A percentile compares a stretch with the other conserved stretches of the same genome.
Evolutionary conservation across 352 stramenopile genomes (phyloP).

Genomic region (Pilasporangium apinafurcum): DNA sequence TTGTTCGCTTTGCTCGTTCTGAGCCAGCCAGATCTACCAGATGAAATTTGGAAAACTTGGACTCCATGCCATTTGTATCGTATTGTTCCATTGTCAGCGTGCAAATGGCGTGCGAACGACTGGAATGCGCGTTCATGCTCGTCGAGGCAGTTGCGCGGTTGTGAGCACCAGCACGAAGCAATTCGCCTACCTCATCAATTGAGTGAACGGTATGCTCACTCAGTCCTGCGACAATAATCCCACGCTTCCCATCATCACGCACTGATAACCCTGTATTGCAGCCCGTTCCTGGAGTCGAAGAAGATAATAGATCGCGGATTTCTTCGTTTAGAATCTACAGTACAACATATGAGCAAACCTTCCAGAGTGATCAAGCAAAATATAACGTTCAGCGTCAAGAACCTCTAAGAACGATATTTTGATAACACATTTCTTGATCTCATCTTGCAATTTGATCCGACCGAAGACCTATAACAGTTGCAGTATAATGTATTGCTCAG

Average conservation of each 20-base stretch:
- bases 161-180: conserved; percentile 39
- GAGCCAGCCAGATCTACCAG: conserved; percentile 95
- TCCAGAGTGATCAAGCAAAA: too few relatives aligned
- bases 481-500: too few relatives aligned
- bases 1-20: conserved; percentile 89
- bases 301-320: conserved; percentile 89
- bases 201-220: conserved; percentile 69
- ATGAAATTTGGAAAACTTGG: conserved; percentile 85
- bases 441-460: conserved; percentile 15
- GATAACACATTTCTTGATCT: conserved; percentile 29
- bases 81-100: conserved; percentile 80
- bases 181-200: conserved; percentile 24
- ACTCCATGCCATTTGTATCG: conserved; percentile 22
- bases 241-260: conserved; percentile 85
- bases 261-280: conserved; percentile 45
- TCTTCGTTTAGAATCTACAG: conserved; percentile 96
- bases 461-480: conserved; percentile 56
- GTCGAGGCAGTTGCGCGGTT: conserved; percentile 60
- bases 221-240: conserved; percentile 85
- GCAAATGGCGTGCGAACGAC: conserved; percentile 88
- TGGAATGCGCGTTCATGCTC: conserved; percentile 71
- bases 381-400: too few relatives aligned
- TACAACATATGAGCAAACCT: neutral
- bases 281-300: neutral
- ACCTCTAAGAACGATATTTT: conserved; percentile 78